Evolutionary conservation across 192 early-diverging fungal species (phyloP), one percentile per base, ranked within the genome.

Genomic region (Podila horticola): DNA sequence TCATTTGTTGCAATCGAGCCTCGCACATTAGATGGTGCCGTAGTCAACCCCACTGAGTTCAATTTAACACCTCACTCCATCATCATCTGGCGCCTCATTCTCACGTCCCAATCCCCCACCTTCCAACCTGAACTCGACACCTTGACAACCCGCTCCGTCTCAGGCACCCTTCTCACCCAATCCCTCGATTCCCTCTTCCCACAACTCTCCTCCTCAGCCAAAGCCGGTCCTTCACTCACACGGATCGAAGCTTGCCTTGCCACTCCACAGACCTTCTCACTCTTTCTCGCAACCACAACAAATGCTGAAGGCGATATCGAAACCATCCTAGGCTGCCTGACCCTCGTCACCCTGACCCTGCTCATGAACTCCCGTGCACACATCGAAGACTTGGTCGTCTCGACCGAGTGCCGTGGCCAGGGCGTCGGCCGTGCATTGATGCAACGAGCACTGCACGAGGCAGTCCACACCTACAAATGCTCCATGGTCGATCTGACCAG

Each of bases 301-400:
- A 6, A 66, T 8, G 26, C 19, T 12, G 31, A 30, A n/a, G 38
- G 7, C 20, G 7, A 59, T n/a, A 76, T 76, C 57, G 31, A 62
- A 33, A 66, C 19, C 8, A 69, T 88, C 34, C 63, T 86, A 1
- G 87, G 87, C 5, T 79, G 68, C 13, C 64, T 81, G 10, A 86
- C 87, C 0, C 62, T 88, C 8, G 71, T 74, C 11, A 74, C 61
- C 28, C 31, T 75, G 0, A 66, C 71, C 8, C 71, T 84, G 20
- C 36, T 85, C 15, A 88, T 84, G 55, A 84, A 82, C 5, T 59
- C 75, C 19, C 82, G 87, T 28, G 85, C 83, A 0, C 87, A 88
- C 68, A 86, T 88, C 66, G 87, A 88, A 36, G 87, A 88, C 36
- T 74, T 88, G 1, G 70, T 88, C 3, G 85, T 88, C 8, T 67